A percentile compares a stretch with the other conserved stretches of the same genome.
These are phyloP conservation scores for Epichloe scottii DNA, from an alignment of 2,329 filamentous ascomycete species.

Conservation along the genomic window DNA sequence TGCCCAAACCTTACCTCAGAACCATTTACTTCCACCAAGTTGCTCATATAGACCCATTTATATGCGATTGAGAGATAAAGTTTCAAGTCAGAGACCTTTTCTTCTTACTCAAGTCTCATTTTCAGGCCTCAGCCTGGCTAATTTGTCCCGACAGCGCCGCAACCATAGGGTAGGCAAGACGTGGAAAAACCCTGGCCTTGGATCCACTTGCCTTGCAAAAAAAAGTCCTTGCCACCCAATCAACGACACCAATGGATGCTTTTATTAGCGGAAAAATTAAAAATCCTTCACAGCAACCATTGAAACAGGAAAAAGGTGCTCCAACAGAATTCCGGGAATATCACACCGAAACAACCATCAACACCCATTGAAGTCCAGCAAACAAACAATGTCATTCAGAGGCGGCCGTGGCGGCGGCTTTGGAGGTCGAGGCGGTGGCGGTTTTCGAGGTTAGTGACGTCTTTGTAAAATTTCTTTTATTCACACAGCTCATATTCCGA, in stretches of 20 bases:
- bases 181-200: neutral
- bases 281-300: conserved; percentile 4
- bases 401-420: conserved; percentile 11
- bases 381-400: conserved; percentile 11
- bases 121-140: too few relatives aligned
- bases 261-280: conserved; percentile 5
- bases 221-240: neutral
- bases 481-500: too few relatives aligned
- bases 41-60: too few relatives aligned
- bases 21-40: too few relatives aligned
- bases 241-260: neutral
- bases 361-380: neutral
- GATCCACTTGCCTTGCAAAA: too few relatives aligned
- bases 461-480: neutral
- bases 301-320: conserved; percentile 7
- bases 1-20: too few relatives aligned
- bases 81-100: too few relatives aligned
- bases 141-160: too few relatives aligned
- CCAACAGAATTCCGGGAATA: neutral
- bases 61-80: too few relatives aligned
- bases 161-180: neutral
- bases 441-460: conserved; percentile 9
- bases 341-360: conserved; percentile 1
- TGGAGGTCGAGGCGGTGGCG: conserved; percentile 10
- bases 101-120: too few relatives aligned